Evolutionary conservation across 495 filamentous ascomycete species (phyloP).

Genomic region (Penicillium goetzii): DNA sequence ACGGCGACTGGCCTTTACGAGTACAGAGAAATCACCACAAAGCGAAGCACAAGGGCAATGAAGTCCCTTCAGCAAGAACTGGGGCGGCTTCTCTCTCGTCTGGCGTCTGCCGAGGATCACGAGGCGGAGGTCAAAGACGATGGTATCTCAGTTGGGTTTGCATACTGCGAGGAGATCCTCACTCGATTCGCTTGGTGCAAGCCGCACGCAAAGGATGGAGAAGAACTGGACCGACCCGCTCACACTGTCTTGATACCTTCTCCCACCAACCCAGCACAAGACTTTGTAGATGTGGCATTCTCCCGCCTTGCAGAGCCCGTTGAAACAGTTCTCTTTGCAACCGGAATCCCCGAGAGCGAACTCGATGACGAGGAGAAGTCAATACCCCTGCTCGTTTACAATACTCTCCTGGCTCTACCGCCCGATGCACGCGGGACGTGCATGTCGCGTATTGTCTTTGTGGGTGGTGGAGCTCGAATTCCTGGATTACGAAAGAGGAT

Average conservation of each 20-base stretch:
- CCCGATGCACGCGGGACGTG: conserved; percentile 81
- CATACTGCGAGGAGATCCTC: conserved; percentile 77
- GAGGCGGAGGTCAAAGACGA: conserved; percentile 22
- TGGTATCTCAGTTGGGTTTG: conserved; percentile 60
- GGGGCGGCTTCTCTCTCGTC: conserved; percentile 61
- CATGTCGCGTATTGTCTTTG: conserved; percentile 89
- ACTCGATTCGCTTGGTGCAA: conserved; percentile 79
- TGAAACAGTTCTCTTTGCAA: conserved; percentile 73
- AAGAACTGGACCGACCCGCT: neutral
- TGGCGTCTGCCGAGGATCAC: conserved; percentile 26
- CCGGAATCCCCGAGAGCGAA: conserved; percentile 52
- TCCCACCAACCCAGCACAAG: conserved; percentile 43
- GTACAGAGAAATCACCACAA: conserved; percentile 73
- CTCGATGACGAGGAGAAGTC: conserved; percentile 87
- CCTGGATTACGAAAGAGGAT: conserved; percentile 81
- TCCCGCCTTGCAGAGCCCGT: conserved; percentile 69
- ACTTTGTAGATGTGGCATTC: conserved; percentile 62
- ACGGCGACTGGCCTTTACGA: conserved; percentile 83
- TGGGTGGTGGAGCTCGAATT: conserved; percentile 79
- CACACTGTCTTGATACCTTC: conserved; percentile 47
- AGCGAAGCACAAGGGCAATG: conserved; percentile 72
- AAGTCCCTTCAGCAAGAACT: conserved; percentile 69
- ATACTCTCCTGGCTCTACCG: conserved; percentile 71
- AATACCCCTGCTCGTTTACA: conserved; percentile 73
- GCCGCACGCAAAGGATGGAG: conserved; percentile 25